Evolutionary conservation across 1,284 basidiomycete species (phyloP).

Genomic region (Leucoagaricus sp.): DNA sequence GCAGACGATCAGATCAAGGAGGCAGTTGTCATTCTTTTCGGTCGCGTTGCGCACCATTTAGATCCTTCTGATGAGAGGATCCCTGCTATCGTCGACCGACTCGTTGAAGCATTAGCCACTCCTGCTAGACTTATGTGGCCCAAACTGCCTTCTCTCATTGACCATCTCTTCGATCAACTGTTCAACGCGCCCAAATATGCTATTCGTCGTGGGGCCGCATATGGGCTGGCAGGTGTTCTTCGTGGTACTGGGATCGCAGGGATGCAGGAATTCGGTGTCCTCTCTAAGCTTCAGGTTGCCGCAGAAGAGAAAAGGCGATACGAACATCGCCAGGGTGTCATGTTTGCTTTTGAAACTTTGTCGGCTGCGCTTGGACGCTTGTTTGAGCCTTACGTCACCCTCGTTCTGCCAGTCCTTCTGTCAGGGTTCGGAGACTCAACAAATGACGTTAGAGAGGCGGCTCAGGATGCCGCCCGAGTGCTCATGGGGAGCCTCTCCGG

Average conservation of each 20-base stretch:
- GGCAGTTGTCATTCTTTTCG: conserved; percentile 93
- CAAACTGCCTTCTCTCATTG: conserved; percentile 70
- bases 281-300: conserved; percentile 75
- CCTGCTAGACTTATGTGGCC: conserved; percentile 78
- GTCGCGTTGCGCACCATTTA: conserved; percentile 90
- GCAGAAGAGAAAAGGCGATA: conserved; percentile 90
- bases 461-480: conserved; percentile 89
- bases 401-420: conserved; percentile 86
- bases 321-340: conserved; percentile 89
- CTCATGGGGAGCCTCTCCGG: conserved; percentile 97
- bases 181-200: conserved; percentile 87
- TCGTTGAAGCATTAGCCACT: conserved; percentile 91
- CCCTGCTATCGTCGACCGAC: conserved; percentile 84
- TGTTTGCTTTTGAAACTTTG: conserved; percentile 95
- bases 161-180: conserved; percentile 77
- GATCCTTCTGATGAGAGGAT: conserved; percentile 77
- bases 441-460: conserved; percentile 92
- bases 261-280: conserved; percentile 84
- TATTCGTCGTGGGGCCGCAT: conserved; percentile 90
- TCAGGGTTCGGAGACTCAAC: conserved; percentile 89
- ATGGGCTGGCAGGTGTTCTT: conserved; percentile 92
- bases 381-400: conserved; percentile 94
- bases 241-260: conserved; percentile 87
- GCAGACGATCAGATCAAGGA: conserved; percentile 90
- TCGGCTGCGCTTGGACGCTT: conserved; percentile 84